Evolutionary conservation across 371 early-diverging fungal species (phyloP).

Genomic region (Mucor sp.): DNA sequence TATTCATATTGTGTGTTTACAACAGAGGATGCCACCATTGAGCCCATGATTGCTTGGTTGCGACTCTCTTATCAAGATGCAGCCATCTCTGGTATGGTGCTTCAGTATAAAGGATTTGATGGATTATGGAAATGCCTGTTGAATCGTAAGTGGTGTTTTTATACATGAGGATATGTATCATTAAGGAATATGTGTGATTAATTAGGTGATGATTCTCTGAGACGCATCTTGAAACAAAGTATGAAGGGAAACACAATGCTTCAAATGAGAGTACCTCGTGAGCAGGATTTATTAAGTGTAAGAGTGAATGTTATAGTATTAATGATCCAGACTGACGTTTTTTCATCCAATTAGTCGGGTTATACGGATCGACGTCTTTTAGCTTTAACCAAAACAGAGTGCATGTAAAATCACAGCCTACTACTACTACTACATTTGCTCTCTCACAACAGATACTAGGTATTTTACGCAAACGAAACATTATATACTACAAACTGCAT

Average conservation of each 20-base stretch:
- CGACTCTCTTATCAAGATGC: conserved; percentile 47
- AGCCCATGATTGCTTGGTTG: conserved; percentile 51
- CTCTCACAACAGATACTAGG: neutral
- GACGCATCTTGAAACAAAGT: conserved; percentile 30
- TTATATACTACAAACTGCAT: neutral
- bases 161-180: neutral
- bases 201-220: conserved; percentile 30
- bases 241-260: conserved; percentile 31
- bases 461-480: neutral
- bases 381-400: conserved; percentile 19
- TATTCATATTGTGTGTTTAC: neutral
- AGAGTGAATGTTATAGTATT: neutral
- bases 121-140: conserved; percentile 41
- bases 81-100: conserved; percentile 50
- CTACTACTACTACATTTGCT: no score
- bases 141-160: conserved; percentile 27
- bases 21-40: conserved; percentile 54
- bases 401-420: neutral
- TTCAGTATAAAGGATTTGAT: conserved; percentile 40
- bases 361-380: conserved; percentile 26
- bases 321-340: neutral
- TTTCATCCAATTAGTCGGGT: conserved; percentile 16
- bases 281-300: conserved; percentile 36
- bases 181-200: neutral
- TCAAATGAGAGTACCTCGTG: conserved; percentile 36